Evolutionary conservation across 1,284 basidiomycete species (phyloP).

Genomic region (Anthracocystis setariae): DNA sequence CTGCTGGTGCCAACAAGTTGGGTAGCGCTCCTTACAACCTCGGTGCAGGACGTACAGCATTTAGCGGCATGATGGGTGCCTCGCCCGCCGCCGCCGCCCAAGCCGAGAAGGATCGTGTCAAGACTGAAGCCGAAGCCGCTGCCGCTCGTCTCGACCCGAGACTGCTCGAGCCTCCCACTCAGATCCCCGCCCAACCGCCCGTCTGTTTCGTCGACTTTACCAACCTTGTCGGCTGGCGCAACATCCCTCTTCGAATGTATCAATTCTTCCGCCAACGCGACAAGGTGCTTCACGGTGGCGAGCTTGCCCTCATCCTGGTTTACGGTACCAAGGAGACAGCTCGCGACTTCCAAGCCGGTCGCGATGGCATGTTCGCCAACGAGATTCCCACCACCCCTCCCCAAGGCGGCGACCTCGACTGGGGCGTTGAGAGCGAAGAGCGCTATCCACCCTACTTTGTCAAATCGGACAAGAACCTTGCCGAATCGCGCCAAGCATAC

Average conservation of each 20-base stretch:
- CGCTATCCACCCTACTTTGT: slow-evolving; percentile 77
- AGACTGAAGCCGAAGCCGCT: slow-evolving; percentile 45
- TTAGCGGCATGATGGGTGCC: slow-evolving; percentile 32
- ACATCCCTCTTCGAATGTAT: slow-evolving; percentile 88
- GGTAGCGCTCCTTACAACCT: slow-evolving; percentile 31
- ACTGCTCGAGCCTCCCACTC: slow-evolving; percentile 71
- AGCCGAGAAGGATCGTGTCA: slow-evolving; percentile 37
- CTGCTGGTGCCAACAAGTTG: slow-evolving; percentile 11
- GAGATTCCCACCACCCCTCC: slow-evolving; percentile 45
- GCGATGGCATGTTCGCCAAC: slow-evolving; percentile 19
- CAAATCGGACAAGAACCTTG: slow-evolving; percentile 75
- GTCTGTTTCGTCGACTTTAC: slow-evolving; percentile 87
- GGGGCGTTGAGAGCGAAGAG: slow-evolving; percentile 76
- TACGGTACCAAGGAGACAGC: slow-evolving; percentile 70
- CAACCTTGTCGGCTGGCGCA: slow-evolving; percentile 84
- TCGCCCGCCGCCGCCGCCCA: slow-evolving; percentile 39
- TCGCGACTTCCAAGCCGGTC: slow-evolving; percentile 73
- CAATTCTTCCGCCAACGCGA: slow-evolving; percentile 91
- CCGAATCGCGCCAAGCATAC: slow-evolving; percentile 78
- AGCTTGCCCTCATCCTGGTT: slow-evolving; percentile 82
- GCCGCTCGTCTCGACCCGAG: slow-evolving; percentile 54
- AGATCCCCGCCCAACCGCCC: slow-evolving; percentile 81
- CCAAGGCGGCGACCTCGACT: slow-evolving; percentile 76
- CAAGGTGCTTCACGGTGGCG: slow-evolving; percentile 80
- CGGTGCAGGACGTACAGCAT: slow-evolving; percentile 35